Conservation (phyloP, 2,329 filamentous ascomycete species). For the Pestalotiopsis sp. region DNA sequence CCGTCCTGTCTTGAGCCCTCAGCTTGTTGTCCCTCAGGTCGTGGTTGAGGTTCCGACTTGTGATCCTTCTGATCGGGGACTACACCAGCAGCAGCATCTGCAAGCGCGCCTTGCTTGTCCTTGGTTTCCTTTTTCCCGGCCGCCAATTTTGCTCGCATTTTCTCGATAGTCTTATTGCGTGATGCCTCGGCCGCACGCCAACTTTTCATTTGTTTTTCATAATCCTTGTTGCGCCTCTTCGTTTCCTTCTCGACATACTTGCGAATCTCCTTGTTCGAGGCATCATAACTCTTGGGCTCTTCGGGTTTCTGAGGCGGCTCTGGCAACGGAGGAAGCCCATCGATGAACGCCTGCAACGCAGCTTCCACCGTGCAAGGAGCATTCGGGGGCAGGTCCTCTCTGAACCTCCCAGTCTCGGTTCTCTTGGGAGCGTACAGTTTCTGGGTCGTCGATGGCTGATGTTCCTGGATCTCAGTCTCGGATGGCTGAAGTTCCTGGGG, state of each 20-base stretch:
- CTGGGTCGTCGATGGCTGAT: no score
- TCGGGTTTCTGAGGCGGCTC: conserved; percentile 55
- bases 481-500: no score
- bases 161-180: conserved; percentile 60
- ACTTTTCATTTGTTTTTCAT: conserved; percentile 68
- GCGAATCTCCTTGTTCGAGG: conserved; percentile 62
- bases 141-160: conserved; percentile 46
- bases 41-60: conserved; percentile 5
- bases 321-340: conserved; percentile 44
- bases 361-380: not conserved
- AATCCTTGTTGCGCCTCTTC: conserved; percentile 62
- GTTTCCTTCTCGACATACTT: conserved; percentile 73
- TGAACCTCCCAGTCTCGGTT: not conserved
- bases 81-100: conserved; percentile 18
- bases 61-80: conserved; percentile 17
- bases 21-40: conserved; percentile 26
- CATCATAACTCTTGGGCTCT: not conserved
- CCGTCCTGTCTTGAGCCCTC: not conserved
- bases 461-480: no score
- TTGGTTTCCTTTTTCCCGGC: conserved; percentile 43
- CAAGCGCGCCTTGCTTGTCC: conserved; percentile 34
- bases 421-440: not conserved
- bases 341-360: not conserved
- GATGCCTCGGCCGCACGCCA: conserved; percentile 54
- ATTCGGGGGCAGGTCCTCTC: not conserved